A percentile compares a stretch with the other conserved stretches of the same genome.
phyloP scores from a whole-genome alignment of 768 basidiomycete genomes.

The Lentinus tigrinus region DNA sequence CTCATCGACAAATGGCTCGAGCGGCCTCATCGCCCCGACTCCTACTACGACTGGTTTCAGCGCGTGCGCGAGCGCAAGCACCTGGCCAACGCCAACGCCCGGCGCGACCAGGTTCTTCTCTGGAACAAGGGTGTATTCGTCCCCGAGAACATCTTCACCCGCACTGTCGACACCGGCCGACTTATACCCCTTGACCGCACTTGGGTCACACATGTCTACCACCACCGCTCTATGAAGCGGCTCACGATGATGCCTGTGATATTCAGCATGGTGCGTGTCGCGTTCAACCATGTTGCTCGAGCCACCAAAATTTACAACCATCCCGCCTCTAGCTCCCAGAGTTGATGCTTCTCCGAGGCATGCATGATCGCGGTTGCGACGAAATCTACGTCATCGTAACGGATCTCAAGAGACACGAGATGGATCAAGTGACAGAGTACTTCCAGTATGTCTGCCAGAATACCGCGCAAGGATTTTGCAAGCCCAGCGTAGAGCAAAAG shows the following conservation, averaged over 20 bases:
- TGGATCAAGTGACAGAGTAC: slow-evolving; percentile 79
- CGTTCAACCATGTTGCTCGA: neutral
- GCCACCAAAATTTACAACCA: neutral
- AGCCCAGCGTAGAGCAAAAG: slow-evolving; percentile 63
- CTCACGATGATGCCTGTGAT: slow-evolving; percentile 79
- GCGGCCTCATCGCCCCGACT: slow-evolving; percentile 58
- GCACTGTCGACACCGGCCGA: slow-evolving; percentile 75
- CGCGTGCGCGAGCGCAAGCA: slow-evolving; percentile 68
- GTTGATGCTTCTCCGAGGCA: slow-evolving; percentile 75
- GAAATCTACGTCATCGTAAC: slow-evolving; percentile 79
- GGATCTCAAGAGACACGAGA: slow-evolving; percentile 74
- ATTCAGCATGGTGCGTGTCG: slow-evolving; percentile 65
- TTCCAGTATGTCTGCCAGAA: slow-evolving; percentile 72
- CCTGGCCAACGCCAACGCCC: slow-evolving; percentile 43
- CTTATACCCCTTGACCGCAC: slow-evolving; percentile 79
- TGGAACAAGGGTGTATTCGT: slow-evolving; percentile 72
- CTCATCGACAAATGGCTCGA: slow-evolving; percentile 86
- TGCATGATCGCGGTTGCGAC: slow-evolving; percentile 80
- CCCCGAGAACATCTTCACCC: slow-evolving; percentile 77
- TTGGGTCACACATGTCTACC: slow-evolving; percentile 80
- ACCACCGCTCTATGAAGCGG: slow-evolving; percentile 73
- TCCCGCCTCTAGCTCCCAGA: slow-evolving; percentile 59
- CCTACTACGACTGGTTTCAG: slow-evolving; percentile 76
- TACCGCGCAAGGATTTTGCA: slow-evolving; percentile 60
- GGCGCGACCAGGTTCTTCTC: slow-evolving; percentile 40